Evolutionary conservation across 805 yeast genomes (phyloP).

Genomic region (Zygoascus flipseniorum): DNA sequence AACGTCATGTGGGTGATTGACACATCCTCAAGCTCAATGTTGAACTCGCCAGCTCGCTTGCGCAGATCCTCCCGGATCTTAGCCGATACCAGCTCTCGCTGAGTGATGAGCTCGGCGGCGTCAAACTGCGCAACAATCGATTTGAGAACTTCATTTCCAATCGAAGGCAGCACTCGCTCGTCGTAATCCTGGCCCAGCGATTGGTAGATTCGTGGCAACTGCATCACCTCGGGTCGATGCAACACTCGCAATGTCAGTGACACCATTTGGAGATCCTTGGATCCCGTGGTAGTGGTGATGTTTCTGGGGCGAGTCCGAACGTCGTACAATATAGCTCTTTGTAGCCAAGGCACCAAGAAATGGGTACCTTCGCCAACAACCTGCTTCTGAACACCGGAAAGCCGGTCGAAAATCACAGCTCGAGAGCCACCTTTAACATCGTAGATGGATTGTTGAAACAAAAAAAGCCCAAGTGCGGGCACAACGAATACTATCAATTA

Average conservation of each 20-base stretch:
- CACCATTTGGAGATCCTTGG: slow-evolving; percentile 95
- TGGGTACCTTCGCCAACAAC: slow-evolving; percentile 97
- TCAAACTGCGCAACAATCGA: slow-evolving; percentile 89
- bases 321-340: slow-evolving; percentile 81
- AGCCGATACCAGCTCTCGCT: slow-evolving; percentile 89
- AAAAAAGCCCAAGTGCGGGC: slow-evolving; percentile 32
- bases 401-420: slow-evolving; percentile 90
- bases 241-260: slow-evolving; percentile 85
- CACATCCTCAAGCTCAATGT: slow-evolving; percentile 89
- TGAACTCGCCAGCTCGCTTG: slow-evolving; percentile 76
- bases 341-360: slow-evolving; percentile 92
- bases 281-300: slow-evolving; percentile 90
- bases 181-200: slow-evolving; percentile 89
- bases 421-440: slow-evolving; percentile 95
- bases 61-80: slow-evolving; percentile 81
- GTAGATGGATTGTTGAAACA: slow-evolving; percentile 73
- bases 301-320: slow-evolving; percentile 91
- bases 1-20: slow-evolving; percentile 97
- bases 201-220: slow-evolving; percentile 82
- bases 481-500: slow-evolving; percentile 19
- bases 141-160: slow-evolving; percentile 85
- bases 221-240: slow-evolving; percentile 84
- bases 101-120: slow-evolving; percentile 94
- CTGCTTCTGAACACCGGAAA: slow-evolving; percentile 77
- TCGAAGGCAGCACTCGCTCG: slow-evolving; percentile 86